These are phyloP conservation scores for Phytophthora tubulina DNA, from an alignment of 352 stramenopile genomes.

Conservation along the genomic window DNA sequence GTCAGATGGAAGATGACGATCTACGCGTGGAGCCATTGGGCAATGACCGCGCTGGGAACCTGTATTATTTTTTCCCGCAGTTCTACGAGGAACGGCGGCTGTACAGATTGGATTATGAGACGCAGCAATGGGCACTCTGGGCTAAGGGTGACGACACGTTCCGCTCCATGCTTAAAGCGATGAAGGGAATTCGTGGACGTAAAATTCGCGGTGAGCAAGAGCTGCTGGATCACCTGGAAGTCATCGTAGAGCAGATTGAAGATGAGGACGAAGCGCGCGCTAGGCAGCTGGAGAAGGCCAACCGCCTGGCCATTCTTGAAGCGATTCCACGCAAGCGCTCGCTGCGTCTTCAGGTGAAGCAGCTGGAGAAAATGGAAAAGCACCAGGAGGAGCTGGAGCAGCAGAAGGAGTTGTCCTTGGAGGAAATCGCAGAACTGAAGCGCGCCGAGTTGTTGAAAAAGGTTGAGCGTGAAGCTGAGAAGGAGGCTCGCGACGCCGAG, in stretches of 20 bases:
- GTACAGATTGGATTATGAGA: constrained; percentile 66
- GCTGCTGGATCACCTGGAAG: constrained; percentile 79
- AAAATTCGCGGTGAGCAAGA: constrained; percentile 81
- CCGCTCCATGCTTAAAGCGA: constrained; percentile 59
- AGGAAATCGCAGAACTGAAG: constrained; percentile 79
- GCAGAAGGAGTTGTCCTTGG: constrained; percentile 63
- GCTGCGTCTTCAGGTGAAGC: constrained; percentile 86
- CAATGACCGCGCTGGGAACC: constrained; percentile 75
- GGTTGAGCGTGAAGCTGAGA: constrained; percentile 74
- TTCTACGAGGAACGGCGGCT: constrained; percentile 88
- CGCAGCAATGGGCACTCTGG: constrained; percentile 76
- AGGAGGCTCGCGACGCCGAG: constrained; percentile 61
- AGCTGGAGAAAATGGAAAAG: constrained; percentile 84
- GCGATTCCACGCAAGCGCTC: constrained; percentile 87
- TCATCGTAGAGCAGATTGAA: constrained; percentile 83
- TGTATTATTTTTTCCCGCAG: constrained; percentile 89
- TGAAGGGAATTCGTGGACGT: constrained; percentile 68
- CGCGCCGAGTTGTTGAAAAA: constrained; percentile 72
- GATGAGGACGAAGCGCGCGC: constrained; percentile 63
- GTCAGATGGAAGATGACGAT: constrained; percentile 90
- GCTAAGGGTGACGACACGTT: constrained; percentile 80
- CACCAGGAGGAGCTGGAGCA: constrained; percentile 66
- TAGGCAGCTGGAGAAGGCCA: constrained; percentile 76
- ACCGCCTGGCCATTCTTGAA: constrained; percentile 81
- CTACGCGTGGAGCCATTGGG: constrained; percentile 80